These are phyloP conservation scores for Heterobasidion irregulare DNA, from an alignment of 1,284 basidiomycete species.

Conservation along the genomic window DNA sequence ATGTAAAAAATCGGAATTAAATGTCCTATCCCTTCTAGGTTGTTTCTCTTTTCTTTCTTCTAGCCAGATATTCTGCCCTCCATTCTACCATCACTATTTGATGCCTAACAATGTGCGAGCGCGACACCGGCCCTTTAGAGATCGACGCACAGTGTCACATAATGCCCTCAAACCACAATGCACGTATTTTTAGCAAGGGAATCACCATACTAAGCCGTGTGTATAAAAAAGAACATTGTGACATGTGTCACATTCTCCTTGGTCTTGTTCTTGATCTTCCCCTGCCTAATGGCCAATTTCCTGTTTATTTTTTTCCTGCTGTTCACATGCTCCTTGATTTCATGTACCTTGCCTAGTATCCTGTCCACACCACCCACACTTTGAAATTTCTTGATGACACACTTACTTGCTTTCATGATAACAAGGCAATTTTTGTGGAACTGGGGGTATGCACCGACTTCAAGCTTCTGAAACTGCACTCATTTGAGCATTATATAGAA, in stretches of 20 bases:
- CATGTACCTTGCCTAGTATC: constrained; percentile 24
- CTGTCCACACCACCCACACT: constrained; percentile 16
- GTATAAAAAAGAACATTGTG: constrained; percentile 22
- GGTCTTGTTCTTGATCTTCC: constrained; percentile 15
- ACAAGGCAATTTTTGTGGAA: constrained; percentile 13
- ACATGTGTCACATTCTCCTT: constrained; percentile 25
- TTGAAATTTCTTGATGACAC: constrained; percentile 1
- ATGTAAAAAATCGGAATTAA: no score
- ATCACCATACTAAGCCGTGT: constrained; percentile 24
- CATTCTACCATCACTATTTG: no score
- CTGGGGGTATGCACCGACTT: constrained; percentile 10
- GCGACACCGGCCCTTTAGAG: constrained; percentile 7
- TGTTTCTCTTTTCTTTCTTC: no score
- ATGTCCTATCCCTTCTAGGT: no score
- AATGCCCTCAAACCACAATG: constrained; percentile 24
- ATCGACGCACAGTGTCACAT: constrained; percentile 12
- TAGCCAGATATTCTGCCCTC: no score
- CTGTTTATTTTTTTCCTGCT: constrained; percentile 8
- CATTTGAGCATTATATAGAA: not conserved
- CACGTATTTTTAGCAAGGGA: constrained; percentile 29
- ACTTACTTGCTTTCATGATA: constrained; percentile 11
- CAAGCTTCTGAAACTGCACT: constrained; percentile 14
- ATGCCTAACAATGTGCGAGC: no score
- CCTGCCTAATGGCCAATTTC: constrained; percentile 6
- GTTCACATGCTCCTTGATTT: constrained; percentile 25